Evolutionary conservation across 345 rosid genomes (phyloP).

Genomic region (Ceriops tagal): DNA sequence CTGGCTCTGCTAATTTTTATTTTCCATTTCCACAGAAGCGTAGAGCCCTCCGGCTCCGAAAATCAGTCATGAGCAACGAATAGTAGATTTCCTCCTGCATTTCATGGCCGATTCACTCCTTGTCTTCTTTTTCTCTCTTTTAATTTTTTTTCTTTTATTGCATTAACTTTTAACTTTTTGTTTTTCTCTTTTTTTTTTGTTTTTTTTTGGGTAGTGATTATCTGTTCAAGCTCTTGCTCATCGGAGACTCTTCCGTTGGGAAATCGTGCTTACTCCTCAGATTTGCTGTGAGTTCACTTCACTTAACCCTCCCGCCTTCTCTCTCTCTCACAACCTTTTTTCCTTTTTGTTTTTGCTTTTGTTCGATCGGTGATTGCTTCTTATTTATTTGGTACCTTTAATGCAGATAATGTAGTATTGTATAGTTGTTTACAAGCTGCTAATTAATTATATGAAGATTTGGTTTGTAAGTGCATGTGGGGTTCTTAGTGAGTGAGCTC

Average conservation of each 20-base stretch:
- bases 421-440: no score
- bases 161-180: not conserved
- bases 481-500: not conserved
- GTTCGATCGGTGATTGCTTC: no score
- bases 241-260: conserved; percentile 83
- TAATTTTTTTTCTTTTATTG: not conserved
- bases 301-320: not conserved
- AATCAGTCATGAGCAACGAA: conserved; percentile 25
- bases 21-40: no score
- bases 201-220: conserved; percentile 48
- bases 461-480: no score
- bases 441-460: no score
- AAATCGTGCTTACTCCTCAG: conserved; percentile 78
- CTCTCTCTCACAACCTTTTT: not conserved
- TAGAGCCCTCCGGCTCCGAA: not conserved
- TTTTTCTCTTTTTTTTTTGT: conserved; percentile 1
- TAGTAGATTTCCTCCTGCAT: conserved; percentile 12
- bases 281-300: conserved; percentile 52
- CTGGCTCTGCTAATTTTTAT: no score
- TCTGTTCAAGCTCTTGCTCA: conserved; percentile 70
- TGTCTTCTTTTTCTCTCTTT: not conserved
- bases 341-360: not conserved
- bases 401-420: no score
- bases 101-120: no score
- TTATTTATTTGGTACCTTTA: no score